A percentile compares a stretch with the other conserved stretches of the same genome.
Evolutionary conservation across 176 grass and related monocot species (phyloP).

Genomic region (bread wheat (Triticum aestivum)): IWGSC_CS_RefSeq_v2.1 NC_057812.1:49131006-49131505

Average conservation of each 20-base stretch:
- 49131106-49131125: background rate
- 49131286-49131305: background rate
- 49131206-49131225: background rate
- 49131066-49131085: too few relatives aligned
- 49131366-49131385: background rate
- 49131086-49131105: background rate
- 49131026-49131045: background rate
- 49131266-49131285: background rate
- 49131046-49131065: background rate
- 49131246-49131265: background rate
- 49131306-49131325: background rate
- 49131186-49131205: background rate
- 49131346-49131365: background rate
- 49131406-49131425: too few relatives aligned
- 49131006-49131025: background rate
- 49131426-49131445: too few relatives aligned
- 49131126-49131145: background rate
- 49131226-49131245: background rate
- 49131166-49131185: too few relatives aligned
- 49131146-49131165: background rate
- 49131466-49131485: background rate
- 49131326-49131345: background rate
- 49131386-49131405: background rate
- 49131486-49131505: background rate
- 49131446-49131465: too few relatives aligned